Conservation (phyloP, 2,329 filamentous ascomycete species). For the Drechslerella dactyloides region DNA sequence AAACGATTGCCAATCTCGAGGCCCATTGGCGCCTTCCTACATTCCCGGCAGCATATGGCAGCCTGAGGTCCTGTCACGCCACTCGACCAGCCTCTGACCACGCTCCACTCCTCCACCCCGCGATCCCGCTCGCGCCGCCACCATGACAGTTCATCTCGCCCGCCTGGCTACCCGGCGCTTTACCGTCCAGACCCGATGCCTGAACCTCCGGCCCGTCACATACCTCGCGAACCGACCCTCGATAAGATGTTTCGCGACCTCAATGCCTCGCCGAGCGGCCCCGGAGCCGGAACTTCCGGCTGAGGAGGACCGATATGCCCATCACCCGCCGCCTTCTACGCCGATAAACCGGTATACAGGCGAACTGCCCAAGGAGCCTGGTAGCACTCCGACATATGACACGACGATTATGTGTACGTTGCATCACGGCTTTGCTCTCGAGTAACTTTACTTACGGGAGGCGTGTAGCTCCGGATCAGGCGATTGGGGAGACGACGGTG, state of each 20-base stretch:
- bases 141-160: constrained; percentile 45
- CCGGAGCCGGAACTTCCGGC: constrained; percentile 3
- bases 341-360: constrained; percentile 39
- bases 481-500: constrained; percentile 60
- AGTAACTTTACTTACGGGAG: constrained; percentile 57
- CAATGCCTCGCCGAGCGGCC: constrained; percentile 46
- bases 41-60: constrained; percentile 17
- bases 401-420: constrained; percentile 59
- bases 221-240: constrained; percentile 22
- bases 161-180: constrained; percentile 46
- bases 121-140: constrained; percentile 19
- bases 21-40: not conserved
- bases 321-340: constrained; percentile 32
- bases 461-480: constrained; percentile 56
- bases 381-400: constrained; percentile 53
- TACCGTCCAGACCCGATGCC: constrained; percentile 30
- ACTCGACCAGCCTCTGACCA: constrained; percentile 14
- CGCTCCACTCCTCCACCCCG: constrained; percentile 45
- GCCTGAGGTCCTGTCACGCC: constrained; percentile 17
- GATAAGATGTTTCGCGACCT: constrained; percentile 39
- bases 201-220: constrained; percentile 27
- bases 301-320: constrained; percentile 3
- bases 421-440: constrained; percentile 59
- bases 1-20: not conserved
- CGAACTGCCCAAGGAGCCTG: constrained; percentile 21